Evolutionary conservation across 768 basidiomycete species (phyloP).

Genomic region (Auricularia sp.): DNA sequence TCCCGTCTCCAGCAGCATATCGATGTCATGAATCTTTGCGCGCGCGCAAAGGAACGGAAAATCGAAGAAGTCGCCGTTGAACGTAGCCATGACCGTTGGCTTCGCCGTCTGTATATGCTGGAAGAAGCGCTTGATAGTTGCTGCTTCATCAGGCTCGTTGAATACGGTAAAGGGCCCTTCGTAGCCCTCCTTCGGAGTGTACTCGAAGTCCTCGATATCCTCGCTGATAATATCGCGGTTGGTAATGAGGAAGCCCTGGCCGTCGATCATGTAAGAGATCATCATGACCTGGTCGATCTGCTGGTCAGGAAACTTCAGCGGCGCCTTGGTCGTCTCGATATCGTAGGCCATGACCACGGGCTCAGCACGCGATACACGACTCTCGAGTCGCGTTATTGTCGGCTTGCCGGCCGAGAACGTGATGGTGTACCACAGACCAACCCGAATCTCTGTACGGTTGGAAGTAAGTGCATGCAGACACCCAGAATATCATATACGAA

Average conservation of each 20-base stretch:
- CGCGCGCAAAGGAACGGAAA: conserved; percentile 92
- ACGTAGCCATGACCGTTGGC: conserved; percentile 95
- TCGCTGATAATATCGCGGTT: conserved; percentile 96
- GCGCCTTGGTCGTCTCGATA: conserved; percentile 98
- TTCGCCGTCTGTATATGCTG: conserved; percentile 87
- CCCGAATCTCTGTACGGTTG: conserved; percentile 59
- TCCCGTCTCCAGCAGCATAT: conserved; percentile 93
- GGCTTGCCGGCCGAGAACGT: conserved; percentile 77
- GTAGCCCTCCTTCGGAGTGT: conserved; percentile 96
- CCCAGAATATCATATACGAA: conserved; percentile 15
- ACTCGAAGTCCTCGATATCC: conserved; percentile 97
- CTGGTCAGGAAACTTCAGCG: conserved; percentile 97
- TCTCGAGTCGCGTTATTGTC: conserved; percentile 54
- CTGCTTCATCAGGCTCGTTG: conserved; percentile 87
- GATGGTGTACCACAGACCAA: conserved; percentile 95
- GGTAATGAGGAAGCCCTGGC: conserved; percentile 93
- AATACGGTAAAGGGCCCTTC: conserved; percentile 94
- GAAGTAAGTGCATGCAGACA: neutral
- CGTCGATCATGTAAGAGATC: conserved; percentile 99
- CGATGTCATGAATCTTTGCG: conserved; percentile 79
- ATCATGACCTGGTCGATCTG: conserved; percentile 98
- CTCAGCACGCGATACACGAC: conserved; percentile 95
- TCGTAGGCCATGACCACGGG: conserved; percentile 98
- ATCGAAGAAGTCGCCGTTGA: conserved; percentile 99
- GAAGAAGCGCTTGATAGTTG: conserved; percentile 80